A percentile compares a stretch with the other conserved stretches of the same genome.
These are phyloP conservation scores for Colletotrichum cordylinicola DNA, from an alignment of 2,329 filamentous ascomycete species.

Conservation along the genomic window DNA sequence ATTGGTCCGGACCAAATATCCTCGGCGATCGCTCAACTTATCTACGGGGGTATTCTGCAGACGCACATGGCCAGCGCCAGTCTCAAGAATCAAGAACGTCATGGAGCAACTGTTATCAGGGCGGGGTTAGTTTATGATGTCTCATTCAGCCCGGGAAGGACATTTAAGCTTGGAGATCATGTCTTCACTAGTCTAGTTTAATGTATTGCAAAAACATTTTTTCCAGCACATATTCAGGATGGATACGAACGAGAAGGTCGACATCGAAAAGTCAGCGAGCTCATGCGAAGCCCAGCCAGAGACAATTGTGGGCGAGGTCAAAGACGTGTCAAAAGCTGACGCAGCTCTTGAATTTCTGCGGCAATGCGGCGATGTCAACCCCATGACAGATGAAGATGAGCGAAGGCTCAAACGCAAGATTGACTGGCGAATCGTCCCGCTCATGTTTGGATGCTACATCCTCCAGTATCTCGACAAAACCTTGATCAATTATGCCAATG, in stretches of 20 bases:
- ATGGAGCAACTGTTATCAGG: background rate
- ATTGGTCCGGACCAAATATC: background rate
- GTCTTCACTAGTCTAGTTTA: too few species aligned
- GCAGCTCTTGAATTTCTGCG: background rate
- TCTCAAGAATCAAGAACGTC: background rate
- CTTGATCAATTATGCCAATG: slow-evolving; percentile 50
- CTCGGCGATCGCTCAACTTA: background rate
- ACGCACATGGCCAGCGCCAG: background rate
- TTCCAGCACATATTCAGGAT: background rate
- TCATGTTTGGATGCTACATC: slow-evolving; percentile 23
- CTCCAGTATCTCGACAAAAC: slow-evolving; percentile 19
- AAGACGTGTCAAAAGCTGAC: slow-evolving; percentile 1
- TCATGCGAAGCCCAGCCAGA: background rate
- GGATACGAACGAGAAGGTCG: background rate
- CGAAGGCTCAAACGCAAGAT: slow-evolving; percentile 19
- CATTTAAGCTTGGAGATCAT: background rate
- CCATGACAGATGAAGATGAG: background rate
- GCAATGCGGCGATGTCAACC: background rate
- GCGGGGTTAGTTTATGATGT: background rate
- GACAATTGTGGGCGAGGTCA: slow-evolving; percentile 2
- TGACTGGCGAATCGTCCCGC: slow-evolving; percentile 24
- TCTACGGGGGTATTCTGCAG: background rate
- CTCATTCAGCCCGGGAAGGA: background rate
- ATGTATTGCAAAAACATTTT: background rate
- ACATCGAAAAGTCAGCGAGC: background rate